Base-by-base conservation (phyloP, 2,329 filamentous ascomycete genomes). In the Cryphonectria parasitica region DNA sequence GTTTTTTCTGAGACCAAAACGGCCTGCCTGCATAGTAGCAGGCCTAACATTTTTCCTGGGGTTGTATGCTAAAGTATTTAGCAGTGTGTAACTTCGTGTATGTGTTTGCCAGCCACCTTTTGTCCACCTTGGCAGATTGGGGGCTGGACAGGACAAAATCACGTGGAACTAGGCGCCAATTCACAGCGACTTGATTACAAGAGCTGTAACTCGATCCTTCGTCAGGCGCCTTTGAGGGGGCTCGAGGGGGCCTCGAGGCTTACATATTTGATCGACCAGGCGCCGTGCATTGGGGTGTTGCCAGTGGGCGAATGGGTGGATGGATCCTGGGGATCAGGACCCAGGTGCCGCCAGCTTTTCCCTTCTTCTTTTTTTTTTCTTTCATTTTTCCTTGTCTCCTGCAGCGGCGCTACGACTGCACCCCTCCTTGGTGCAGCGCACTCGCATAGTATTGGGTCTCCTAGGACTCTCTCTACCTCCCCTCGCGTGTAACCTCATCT, bases 401-500 rank as follows among this genome's bases (percentile, higher is more conserved):
- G 71, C 71, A 72, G 71, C 68, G 69, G 68, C 68, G 71, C 68
- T 66, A 63, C 68, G 60, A 67, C 66, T 63, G 43, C 66, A 63
- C 69, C 66, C 68, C 66, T 71, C 71, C 71, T 34, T 65, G 63
- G 64, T 70, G 69, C 71, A 71, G 66, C 66, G 67, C 61, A 66
- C 67, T 63, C 66, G 71, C 69, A 66, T 68, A 39, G 56, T 49
- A 62, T 36, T 68, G 66, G 69, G 45, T 68, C 70, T 64, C 68
- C 71, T 72, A 68, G 60, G 66, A 67, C 65, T 61, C 54, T 34
- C 13, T 58, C 39, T 66, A 45, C 17, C 19, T n/a, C 45, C 22
- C 22, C 63, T 56, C 65, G 56, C 61, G 71, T 72, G 71, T 71
- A 65, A 72, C 71, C 63, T 64, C 71, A 71, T 71, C 69, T 68